Percentiles rank a stretch among this genome's conserved stretches.
Evolutionary conservation across 2,329 filamentous ascomycete genomes (phyloP).

Genomic region (Magnaporthales sp.): DNA sequence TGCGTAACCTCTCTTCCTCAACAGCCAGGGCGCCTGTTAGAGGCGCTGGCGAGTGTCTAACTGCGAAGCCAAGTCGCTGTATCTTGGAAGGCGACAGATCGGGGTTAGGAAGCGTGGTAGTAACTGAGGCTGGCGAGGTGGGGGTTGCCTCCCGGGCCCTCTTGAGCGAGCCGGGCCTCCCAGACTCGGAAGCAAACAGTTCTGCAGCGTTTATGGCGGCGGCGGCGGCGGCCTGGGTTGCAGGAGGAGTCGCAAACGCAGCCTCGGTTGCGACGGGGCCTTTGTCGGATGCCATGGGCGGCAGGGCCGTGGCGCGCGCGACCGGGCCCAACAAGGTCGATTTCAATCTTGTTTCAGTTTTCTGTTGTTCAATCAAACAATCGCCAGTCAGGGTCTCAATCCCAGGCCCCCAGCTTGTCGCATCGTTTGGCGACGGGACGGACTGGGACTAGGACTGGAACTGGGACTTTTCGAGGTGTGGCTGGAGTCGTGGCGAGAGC

Average conservation of each 20-base stretch:
- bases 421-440: constrained; percentile 17
- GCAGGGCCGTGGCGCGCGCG: constrained; percentile 10
- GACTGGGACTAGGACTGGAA: constrained; percentile 6
- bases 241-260: constrained; percentile 28
- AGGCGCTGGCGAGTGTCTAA: constrained; percentile 32
- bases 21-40: constrained; percentile 42
- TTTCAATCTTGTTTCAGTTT: not conserved
- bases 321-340: constrained; percentile 10
- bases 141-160: constrained; percentile 39
- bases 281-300: constrained; percentile 45
- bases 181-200: constrained; percentile 28
- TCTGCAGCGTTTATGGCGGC: constrained; percentile 28
- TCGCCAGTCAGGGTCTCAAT: constrained; percentile 2
- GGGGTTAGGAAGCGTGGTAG: constrained; percentile 19
- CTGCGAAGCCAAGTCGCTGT: constrained; percentile 36
- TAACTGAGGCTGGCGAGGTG: constrained; percentile 23
- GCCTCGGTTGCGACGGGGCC: constrained; percentile 43
- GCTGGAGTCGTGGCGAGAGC: constrained; percentile 25
- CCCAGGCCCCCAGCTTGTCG: not conserved
- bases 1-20: constrained; percentile 42
- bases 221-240: constrained; percentile 24
- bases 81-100: constrained; percentile 45
- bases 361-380: not conserved
- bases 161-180: constrained; percentile 32
- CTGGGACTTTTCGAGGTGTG: constrained; percentile 17